phyloP scores from a whole-genome alignment of 805 yeast species.

The Wickerhamomyces kurtzmanii region DNA sequence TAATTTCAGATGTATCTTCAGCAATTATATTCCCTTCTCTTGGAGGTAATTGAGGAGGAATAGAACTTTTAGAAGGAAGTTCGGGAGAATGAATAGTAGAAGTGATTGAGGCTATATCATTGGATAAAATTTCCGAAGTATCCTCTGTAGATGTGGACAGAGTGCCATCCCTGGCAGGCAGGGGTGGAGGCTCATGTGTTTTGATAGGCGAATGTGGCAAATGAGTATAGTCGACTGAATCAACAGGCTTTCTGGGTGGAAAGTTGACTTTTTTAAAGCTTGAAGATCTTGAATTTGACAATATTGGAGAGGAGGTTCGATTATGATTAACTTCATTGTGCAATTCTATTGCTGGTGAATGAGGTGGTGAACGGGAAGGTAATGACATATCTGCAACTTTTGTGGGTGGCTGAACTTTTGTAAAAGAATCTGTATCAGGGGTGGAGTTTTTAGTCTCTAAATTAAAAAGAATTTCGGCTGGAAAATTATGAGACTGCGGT shows the following conservation, averaged over 20 bases:
- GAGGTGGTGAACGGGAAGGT: constrained; percentile 5
- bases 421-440: constrained; percentile 6
- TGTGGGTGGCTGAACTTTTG: constrained; percentile 11
- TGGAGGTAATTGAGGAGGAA: constrained; percentile 7
- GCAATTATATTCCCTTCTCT: constrained; percentile 1
- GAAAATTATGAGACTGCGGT: constrained; percentile 18
- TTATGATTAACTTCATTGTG: too few species aligned
- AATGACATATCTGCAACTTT: constrained; percentile 14
- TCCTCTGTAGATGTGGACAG: too few species aligned
- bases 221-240: too few species aligned
- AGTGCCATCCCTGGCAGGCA: too few species aligned
- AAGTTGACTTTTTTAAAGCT: constrained; percentile 4
- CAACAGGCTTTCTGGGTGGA: constrained; percentile 14
- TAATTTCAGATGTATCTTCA: background rate
- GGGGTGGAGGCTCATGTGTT: too few species aligned
- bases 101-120: too few species aligned
- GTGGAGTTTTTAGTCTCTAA: constrained; percentile 6
- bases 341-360: too few species aligned
- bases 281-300: too few species aligned
- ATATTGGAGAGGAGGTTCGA: constrained; percentile 4
- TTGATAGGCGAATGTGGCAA: too few species aligned
- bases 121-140: background rate
- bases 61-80: background rate
- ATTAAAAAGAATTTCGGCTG: constrained; percentile 14
- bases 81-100: too few species aligned